Evolutionary conservation across 495 filamentous ascomycete genomes (phyloP), one percentile per base, ranked within the genome.

Genomic region (Pyronema domesticum): DNA sequence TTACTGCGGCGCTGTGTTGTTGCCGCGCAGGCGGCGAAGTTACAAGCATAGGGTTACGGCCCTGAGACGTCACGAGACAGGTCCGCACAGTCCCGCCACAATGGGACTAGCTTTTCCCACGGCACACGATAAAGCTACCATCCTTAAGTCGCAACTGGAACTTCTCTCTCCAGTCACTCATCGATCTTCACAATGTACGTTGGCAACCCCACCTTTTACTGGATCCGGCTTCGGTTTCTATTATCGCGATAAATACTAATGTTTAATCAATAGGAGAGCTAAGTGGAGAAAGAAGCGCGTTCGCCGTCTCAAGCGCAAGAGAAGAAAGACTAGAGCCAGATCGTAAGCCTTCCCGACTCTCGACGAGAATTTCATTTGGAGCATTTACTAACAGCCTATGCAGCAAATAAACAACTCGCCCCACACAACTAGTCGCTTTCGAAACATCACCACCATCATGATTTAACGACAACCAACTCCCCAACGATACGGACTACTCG

Each of bases 211-310:
- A 42, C 15, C 39, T 42, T 42, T 17, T 42, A 42, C 39, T 13
- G 15, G 6, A 13, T 17, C 6, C 39, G 39, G 11, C 11, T 30
- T 30, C 23, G 23, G 23, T 30, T 30, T 30, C 23, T 30, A 30
- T 30, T 30, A 30, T 30, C 5, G 23, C 23, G 23, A 30, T 30
- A 30, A 30, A 30, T 30, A 30, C 23, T 30, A 30, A 30, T 30
- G 23, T 30, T 30, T 30, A 30, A 30, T 30, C 23, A 30, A 43
- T 52, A 57, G 60, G 61, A 64, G 57, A 64, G 62, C 62, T 39
- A 64, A 64, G 58, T 64, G 62, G 62, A 64, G 62, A 62, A 64
- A 64, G 62, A 64, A 64, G 62, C 59, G 62, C 47, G 62, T 64
- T 56, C 60, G 62, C 45, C 55, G 62, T 49, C 61, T 64, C 57